Evolutionary conservation across 345 rosid species (phyloP).

Genomic region (Aquilaria sinensis): DNA sequence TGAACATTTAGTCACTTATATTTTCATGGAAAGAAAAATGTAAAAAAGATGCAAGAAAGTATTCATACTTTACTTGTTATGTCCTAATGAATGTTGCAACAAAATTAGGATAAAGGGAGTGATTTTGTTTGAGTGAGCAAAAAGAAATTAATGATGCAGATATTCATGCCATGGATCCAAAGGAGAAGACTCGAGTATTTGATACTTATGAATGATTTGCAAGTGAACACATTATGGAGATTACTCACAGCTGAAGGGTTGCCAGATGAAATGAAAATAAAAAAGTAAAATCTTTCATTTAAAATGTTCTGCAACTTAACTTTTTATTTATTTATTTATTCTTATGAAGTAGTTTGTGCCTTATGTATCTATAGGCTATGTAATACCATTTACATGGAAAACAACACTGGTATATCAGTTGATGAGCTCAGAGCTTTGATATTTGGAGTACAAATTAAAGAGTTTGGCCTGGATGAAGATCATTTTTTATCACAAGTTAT

Average conservation of each 20-base stretch:
- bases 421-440: conserved; percentile 34
- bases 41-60: no score
- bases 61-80: no score
- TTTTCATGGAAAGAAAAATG: no score
- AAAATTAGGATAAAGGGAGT: no score
- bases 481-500: conserved; percentile 19
- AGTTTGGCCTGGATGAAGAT: conserved; percentile 18
- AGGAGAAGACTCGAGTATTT: conserved; percentile 32
- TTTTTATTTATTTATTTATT: no score
- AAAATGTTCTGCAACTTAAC: neutral
- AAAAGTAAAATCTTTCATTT: conserved; percentile 17
- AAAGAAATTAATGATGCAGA: conserved; percentile 14
- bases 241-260: conserved; percentile 22
- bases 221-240: conserved; percentile 12
- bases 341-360: neutral
- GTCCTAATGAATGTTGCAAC: no score
- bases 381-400: conserved; percentile 27
- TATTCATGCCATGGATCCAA: conserved; percentile 45
- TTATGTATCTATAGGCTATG: conserved; percentile 27
- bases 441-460: conserved; percentile 33
- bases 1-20: no score
- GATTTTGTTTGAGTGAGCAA: neutral
- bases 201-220: conserved; percentile 10
- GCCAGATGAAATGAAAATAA: conserved; percentile 20
- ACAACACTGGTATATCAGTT: conserved; percentile 17